phyloP scores from a whole-genome alignment of 495 filamentous ascomycete genomes.

The Penicillium fimorum region DNA sequence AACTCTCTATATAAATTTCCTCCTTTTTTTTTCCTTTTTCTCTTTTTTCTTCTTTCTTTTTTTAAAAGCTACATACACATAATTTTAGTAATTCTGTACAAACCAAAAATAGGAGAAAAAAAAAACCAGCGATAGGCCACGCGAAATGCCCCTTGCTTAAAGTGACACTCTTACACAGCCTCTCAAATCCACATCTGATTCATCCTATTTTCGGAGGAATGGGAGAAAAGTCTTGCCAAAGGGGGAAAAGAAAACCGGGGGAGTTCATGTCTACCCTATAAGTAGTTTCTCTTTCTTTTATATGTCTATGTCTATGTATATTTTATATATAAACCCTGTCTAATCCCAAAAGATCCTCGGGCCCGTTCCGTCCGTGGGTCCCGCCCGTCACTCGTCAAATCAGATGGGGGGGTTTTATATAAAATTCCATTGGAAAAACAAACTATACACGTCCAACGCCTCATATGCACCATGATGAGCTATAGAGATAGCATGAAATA shows the following conservation, averaged over 20 bases:
- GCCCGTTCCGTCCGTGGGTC: constrained; percentile 24
- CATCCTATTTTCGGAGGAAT: not conserved
- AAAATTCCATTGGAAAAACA: constrained; percentile 3
- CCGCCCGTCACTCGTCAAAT: constrained; percentile 7
- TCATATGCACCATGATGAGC: constrained; percentile 22
- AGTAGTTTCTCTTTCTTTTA: too few relatives aligned
- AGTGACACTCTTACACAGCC: not conserved
- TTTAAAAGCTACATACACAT: not conserved
- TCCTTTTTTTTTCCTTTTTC: too few relatives aligned
- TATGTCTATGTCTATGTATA: too few relatives aligned
- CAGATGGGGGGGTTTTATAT: constrained; percentile 12
- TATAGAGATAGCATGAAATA: constrained; percentile 2
- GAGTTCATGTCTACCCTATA: not conserved
- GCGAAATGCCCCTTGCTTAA: constrained; percentile 11
- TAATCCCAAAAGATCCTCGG: constrained; percentile 5
- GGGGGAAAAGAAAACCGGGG: not conserved
- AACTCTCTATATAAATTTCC: too few relatives aligned
- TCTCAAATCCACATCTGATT: constrained; percentile 5
- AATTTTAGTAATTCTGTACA: too few relatives aligned
- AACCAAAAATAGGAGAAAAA: not conserved
- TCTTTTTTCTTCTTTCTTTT: not conserved
- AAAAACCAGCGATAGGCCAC: constrained; percentile 2
- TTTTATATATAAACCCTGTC: too few relatives aligned
- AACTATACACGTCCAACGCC: constrained; percentile 22
- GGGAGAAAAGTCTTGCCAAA: not conserved